Conservation (phyloP, 805 yeast genomes). For the Metschnikowia cerradonensis region DNA sequence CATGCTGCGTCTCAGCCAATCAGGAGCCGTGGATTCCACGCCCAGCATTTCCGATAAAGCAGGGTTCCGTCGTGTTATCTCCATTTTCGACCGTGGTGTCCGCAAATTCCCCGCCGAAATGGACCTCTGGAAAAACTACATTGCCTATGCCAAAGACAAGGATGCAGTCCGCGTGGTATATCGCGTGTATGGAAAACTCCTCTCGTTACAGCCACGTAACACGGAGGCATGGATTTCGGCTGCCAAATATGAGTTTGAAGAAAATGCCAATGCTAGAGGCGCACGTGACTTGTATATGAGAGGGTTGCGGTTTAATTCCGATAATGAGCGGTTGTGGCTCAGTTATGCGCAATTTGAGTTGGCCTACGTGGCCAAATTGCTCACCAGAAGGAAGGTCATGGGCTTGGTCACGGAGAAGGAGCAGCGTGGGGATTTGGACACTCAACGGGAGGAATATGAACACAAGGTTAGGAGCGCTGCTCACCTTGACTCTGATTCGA, state of each 20-base stretch:
- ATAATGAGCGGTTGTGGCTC: slow-evolving; percentile 69
- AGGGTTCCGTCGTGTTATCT: slow-evolving; percentile 72
- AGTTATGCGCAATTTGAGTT: slow-evolving; percentile 87
- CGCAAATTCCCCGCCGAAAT: slow-evolving; percentile 74
- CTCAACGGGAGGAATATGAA: slow-evolving; percentile 28
- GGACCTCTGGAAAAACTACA: slow-evolving; percentile 72
- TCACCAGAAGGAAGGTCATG: slow-evolving; percentile 78
- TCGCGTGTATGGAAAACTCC: slow-evolving; percentile 68
- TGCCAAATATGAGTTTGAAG: slow-evolving; percentile 89
- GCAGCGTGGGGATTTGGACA: slow-evolving; percentile 47
- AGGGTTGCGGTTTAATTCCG: slow-evolving; percentile 79
- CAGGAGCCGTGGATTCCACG: slow-evolving; percentile 52
- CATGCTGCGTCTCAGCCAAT: slow-evolving; percentile 54
- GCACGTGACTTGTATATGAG: slow-evolving; percentile 84
- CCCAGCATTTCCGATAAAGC: slow-evolving; percentile 84
- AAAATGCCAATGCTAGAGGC: slow-evolving; percentile 81
- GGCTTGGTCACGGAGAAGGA: slow-evolving; percentile 73
- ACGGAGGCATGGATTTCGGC: slow-evolving; percentile 91
- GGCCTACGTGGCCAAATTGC: slow-evolving; percentile 74
- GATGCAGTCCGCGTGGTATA: slow-evolving; percentile 72
- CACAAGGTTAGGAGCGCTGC: slow-evolving; percentile 12
- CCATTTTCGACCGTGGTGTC: slow-evolving; percentile 79
- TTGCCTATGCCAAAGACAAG: slow-evolving; percentile 61
- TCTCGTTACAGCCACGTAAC: slow-evolving; percentile 88
- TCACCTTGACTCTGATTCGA: too few relatives aligned